These are phyloP conservation scores for Naganishia cerealis DNA, from an alignment of 1,284 basidiomycete species.

Conservation along the genomic window DNA sequence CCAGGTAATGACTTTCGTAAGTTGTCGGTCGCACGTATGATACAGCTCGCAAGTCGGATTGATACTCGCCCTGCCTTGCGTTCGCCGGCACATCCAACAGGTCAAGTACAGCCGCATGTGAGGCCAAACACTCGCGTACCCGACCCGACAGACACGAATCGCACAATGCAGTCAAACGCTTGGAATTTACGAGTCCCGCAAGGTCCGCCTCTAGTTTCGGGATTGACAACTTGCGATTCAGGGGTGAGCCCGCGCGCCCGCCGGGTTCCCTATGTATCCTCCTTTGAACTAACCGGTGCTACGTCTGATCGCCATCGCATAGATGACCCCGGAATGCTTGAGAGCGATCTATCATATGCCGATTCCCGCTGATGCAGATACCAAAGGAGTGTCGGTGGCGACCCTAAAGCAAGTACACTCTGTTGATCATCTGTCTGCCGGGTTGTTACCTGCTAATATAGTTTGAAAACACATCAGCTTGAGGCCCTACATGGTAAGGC, in stretches of 20 bases:
- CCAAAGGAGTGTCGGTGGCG: neutral
- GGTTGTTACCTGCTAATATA: neutral
- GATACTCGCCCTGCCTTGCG: neutral
- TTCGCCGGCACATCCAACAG: neutral
- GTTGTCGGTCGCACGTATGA: no score
- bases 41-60: no score
- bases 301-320: neutral
- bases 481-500: constrained; percentile 13
- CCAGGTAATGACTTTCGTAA: constrained; percentile 23
- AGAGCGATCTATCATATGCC: constrained; percentile 28
- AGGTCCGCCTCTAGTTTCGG: constrained; percentile 3
- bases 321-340: constrained; percentile 19
- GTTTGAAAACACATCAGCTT: neutral
- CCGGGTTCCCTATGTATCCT: neutral
- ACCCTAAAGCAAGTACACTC: constrained; percentile 8
- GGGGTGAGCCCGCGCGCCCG: neutral
- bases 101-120: constrained; percentile 11
- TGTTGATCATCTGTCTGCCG: neutral
- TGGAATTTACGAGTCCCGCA: neutral
- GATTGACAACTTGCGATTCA: constrained; percentile 17
- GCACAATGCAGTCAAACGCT: constrained; percentile 18
- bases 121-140: neutral
- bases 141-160: neutral
- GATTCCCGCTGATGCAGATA: neutral
- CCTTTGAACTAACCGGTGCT: no score